Conservation (phyloP, 2,329 filamentous ascomycete species). For the Lachnellula occidentalis region DNA sequence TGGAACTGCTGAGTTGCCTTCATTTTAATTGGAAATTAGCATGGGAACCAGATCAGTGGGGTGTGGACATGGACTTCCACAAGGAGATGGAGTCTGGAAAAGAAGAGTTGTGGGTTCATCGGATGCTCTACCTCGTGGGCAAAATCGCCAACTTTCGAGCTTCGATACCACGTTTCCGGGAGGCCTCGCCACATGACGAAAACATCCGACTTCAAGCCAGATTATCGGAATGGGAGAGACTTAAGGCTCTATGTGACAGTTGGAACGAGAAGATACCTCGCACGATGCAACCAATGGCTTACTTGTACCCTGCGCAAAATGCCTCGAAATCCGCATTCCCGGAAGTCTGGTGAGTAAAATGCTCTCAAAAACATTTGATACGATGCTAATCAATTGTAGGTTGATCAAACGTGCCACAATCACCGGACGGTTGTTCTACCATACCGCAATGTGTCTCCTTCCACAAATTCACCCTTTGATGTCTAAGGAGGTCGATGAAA, state of each 20-base stretch:
- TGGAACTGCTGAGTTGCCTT: slow-evolving; percentile 85
- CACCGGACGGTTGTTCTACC: slow-evolving; percentile 80
- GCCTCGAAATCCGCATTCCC: slow-evolving; percentile 72
- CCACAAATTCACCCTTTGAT: slow-evolving; percentile 72
- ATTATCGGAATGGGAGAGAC: slow-evolving; percentile 68
- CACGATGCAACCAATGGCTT: slow-evolving; percentile 83
- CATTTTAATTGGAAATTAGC: slow-evolving; percentile 81
- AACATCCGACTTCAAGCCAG: slow-evolving; percentile 59
- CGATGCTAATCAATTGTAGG: slow-evolving; percentile 42
- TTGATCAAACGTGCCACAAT: slow-evolving; percentile 77
- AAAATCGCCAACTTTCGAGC: slow-evolving; percentile 84
- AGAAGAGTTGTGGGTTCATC: slow-evolving; percentile 83
- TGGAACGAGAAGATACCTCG: slow-evolving; percentile 77
- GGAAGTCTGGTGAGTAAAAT: slow-evolving; percentile 65
- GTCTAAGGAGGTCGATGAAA: slow-evolving; percentile 51
- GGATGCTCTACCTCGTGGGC: slow-evolving; percentile 82
- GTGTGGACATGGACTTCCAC: slow-evolving; percentile 70
- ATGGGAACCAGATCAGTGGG: slow-evolving; percentile 90
- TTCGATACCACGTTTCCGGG: slow-evolving; percentile 56
- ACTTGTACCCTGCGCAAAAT: slow-evolving; percentile 63
- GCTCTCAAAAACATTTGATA: slow-evolving; percentile 6
- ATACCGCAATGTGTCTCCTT: slow-evolving; percentile 77
- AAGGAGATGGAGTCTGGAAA: slow-evolving; percentile 52
- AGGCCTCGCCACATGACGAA: slow-evolving; percentile 55
- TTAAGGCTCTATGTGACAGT: slow-evolving; percentile 76